Conservation (phyloP, 495 filamentous ascomycete species). For the Penicillium cosmopolitanum region DNA sequence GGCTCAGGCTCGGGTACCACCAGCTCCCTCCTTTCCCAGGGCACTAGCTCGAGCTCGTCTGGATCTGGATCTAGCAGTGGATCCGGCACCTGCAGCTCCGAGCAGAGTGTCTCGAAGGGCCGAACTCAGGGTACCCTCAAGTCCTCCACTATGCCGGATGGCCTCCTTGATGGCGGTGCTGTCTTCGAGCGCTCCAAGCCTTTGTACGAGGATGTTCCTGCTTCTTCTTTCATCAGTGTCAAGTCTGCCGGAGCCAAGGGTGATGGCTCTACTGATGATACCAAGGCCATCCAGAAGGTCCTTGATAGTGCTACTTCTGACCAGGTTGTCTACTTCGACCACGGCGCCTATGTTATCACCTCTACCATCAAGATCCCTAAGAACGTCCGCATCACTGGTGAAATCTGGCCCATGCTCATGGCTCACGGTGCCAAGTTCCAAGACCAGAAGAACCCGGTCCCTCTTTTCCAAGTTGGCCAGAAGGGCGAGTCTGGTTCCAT, state of each 20-base stretch:
- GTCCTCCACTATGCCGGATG: slow-evolving; percentile 39
- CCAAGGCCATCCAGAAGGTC: slow-evolving; percentile 68
- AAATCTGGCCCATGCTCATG: slow-evolving; percentile 89
- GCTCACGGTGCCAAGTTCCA: slow-evolving; percentile 73
- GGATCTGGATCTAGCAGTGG: slow-evolving; percentile 19
- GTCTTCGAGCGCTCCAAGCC: slow-evolving; percentile 71
- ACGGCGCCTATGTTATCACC: slow-evolving; percentile 85
- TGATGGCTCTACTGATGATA: slow-evolving; percentile 66
- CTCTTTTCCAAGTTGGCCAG: slow-evolving; percentile 71
- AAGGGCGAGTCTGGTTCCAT: slow-evolving; percentile 76
- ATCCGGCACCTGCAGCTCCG: slow-evolving; percentile 35
- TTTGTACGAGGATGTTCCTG: slow-evolving; percentile 59
- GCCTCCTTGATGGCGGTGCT: slow-evolving; percentile 47
- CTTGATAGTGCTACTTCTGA: slow-evolving; percentile 60
- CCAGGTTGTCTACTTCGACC: slow-evolving; percentile 88
- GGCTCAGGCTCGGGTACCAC: slow-evolving; percentile 5
- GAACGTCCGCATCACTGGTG: slow-evolving; percentile 73
- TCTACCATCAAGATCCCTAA: slow-evolving; percentile 80
- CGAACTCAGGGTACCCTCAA: slow-evolving; percentile 45
- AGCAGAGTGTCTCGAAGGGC: slow-evolving; percentile 34
- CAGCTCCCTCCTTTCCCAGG: slow-evolving; percentile 3
- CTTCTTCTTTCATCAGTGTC: slow-evolving; percentile 65
- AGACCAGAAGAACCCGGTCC: slow-evolving; percentile 66
- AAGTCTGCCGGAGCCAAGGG: slow-evolving; percentile 79
- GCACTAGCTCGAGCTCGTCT: slow-evolving; percentile 17